Percentiles rank a stretch among this genome's conserved stretches.
Conservation (phyloP, 2,329 filamentous ascomycete species). For the Nemania sp. region DNA sequence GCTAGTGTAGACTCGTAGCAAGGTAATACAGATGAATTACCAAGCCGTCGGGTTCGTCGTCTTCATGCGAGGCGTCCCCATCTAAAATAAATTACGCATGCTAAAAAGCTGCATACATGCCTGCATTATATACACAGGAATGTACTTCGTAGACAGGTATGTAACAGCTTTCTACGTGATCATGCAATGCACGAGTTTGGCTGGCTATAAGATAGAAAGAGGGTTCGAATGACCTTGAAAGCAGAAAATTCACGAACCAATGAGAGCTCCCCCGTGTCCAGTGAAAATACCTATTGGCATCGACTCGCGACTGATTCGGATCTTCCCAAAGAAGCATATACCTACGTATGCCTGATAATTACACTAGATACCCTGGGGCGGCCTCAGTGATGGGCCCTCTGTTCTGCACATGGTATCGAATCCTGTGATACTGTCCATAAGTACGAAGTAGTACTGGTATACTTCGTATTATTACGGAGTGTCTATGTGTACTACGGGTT, state of each 20-base stretch:
- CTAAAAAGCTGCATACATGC: too few relatives aligned
- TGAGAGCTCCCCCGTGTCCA: conserved; percentile 1
- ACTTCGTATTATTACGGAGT: too few relatives aligned
- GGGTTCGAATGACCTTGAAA: conserved; percentile 6
- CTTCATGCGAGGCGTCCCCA: conserved; percentile 4
- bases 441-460: too few relatives aligned
- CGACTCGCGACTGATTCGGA: conserved; percentile 1
- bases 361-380: not conserved
- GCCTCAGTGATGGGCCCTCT: not conserved
- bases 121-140: not conserved
- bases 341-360: not conserved
- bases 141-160: too few relatives aligned
- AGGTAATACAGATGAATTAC: conserved; percentile 15
- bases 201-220: not conserved
- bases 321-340: conserved; percentile 8
- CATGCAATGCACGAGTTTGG: too few relatives aligned
- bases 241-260: conserved; percentile 16
- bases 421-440: too few relatives aligned
- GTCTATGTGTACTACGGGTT: too few relatives aligned
- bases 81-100: too few relatives aligned
- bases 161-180: too few relatives aligned
- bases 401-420: conserved; percentile 10
- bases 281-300: conserved; percentile 5
- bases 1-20: conserved; percentile 24
- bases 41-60: conserved; percentile 17